Percentiles rank a stretch among this genome's conserved stretches.
phyloP scores from a whole-genome alignment of 441 rosid genomes.

The Gossypium schwendimanii region DNA sequence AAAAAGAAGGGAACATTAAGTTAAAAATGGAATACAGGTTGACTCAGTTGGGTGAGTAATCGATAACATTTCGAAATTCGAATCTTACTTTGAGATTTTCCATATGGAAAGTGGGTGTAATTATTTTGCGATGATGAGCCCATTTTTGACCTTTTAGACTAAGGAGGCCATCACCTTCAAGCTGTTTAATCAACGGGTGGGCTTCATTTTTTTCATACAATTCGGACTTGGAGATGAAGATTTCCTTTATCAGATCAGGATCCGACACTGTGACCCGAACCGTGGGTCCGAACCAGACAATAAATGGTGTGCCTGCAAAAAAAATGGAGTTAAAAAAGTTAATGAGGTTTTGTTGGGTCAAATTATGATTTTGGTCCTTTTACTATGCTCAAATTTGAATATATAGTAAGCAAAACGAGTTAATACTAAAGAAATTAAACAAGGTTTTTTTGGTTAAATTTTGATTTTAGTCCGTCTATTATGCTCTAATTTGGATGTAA shows the following conservation, averaged over 20 bases:
- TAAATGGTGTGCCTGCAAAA: conserved; percentile 66
- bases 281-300: conserved; percentile 95
- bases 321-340: neutral
- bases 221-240: conserved; percentile 66
- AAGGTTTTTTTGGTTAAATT: too few species aligned
- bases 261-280: conserved; percentile 81
- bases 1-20: neutral
- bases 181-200: conserved; percentile 78
- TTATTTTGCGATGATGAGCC: conserved; percentile 85
- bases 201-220: conserved; percentile 84
- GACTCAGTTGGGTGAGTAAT: too few species aligned
- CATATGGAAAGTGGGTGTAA: conserved; percentile 78
- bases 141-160: conserved; percentile 90
- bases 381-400: too few species aligned
- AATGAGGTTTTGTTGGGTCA: too few species aligned
- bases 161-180: conserved; percentile 91
- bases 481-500: too few species aligned
- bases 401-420: too few species aligned
- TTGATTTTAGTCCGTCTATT: too few species aligned
- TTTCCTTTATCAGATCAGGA: conserved; percentile 80
- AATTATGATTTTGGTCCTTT: too few species aligned
- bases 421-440: too few species aligned
- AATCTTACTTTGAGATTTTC: conserved; percentile 77
- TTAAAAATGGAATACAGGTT: neutral
- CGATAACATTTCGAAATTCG: neutral